Conservation (phyloP, 306 rosid species). For the Lathyrus tuberosus region DNA sequence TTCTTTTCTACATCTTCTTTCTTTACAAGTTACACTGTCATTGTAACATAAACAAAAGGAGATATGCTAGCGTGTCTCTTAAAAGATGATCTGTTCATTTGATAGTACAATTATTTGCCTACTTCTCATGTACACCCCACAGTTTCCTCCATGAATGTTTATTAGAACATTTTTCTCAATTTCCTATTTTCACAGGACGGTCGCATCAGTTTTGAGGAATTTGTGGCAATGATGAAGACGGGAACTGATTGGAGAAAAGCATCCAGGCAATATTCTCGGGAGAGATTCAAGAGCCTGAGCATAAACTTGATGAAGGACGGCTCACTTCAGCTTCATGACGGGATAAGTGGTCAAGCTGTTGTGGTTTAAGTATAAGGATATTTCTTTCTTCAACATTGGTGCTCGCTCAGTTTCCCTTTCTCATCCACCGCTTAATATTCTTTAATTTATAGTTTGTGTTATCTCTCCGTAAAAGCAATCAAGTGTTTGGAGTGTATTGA, state of each 20-base stretch:
- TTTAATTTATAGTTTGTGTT: slow-evolving; percentile 46
- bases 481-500: slow-evolving; percentile 37
- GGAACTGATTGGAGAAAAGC: slow-evolving; percentile 99
- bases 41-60: slow-evolving; percentile 8
- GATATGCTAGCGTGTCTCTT: slow-evolving; percentile 17
- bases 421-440: slow-evolving; percentile 36
- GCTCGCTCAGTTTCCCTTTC: slow-evolving; percentile 44
- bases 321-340: slow-evolving; percentile 93
- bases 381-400: slow-evolving; percentile 38
- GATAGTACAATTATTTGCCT: slow-evolving; percentile 4
- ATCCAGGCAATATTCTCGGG: slow-evolving; percentile 96
- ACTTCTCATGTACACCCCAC: not conserved
- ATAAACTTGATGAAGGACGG: slow-evolving; percentile 97
- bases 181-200: slow-evolving; percentile 66
- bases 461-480: slow-evolving; percentile 37
- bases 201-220: slow-evolving; percentile 88
- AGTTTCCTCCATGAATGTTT: not conserved
- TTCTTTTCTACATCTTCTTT: slow-evolving; percentile 16
- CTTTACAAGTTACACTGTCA: slow-evolving; percentile 7
- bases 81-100: not conserved
- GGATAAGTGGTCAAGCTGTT: slow-evolving; percentile 77
- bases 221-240: slow-evolving; percentile 97
- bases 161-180: slow-evolving; percentile 1
- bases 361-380: slow-evolving; percentile 59
- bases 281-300: slow-evolving; percentile 97